Evolutionary conservation across 495 filamentous ascomycete species (phyloP), one percentile per base, ranked within the genome.

Genomic region (Cenococcum geophilum): DNA sequence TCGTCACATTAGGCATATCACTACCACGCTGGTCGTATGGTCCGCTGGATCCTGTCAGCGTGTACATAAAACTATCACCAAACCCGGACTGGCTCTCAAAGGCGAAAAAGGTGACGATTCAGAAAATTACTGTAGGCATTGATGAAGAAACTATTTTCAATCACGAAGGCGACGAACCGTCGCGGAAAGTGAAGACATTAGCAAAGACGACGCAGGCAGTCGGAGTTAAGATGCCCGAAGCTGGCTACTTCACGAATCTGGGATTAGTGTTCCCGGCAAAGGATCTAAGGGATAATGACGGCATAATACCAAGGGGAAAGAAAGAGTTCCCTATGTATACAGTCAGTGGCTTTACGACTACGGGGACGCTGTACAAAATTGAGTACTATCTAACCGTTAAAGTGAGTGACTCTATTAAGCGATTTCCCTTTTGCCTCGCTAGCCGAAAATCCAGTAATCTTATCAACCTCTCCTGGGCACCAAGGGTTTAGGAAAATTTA

Each of bases 101-200:
- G 71, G 92, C 95, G 47, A 87, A 84, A 68, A 90, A 87, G 71
- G 92, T 98, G 52, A 93, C 92, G 55, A 95, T 98, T 72, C 85
- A 88, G 68, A 91, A 92, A 72, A 91, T 98, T 57, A 95, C 91
- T 16, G 86, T 97, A 37, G 86, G 83, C 12, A 96, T 98, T 67
- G 93, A 97, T 67, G 93, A 98, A 73, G 91, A 97, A 72, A 95
- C 97, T 54, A 91, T 91, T 21, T 98, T 89, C 75, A 97, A 98
- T 66, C 93, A 93, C 40, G 92, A 97, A 69, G 93, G 93, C n/a
- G 93, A 97, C 67, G 93, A 97, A 72, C 91, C 92, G 49, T 89
- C 87, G 27, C 88, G 88, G 65, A 97, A 95, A 71, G 77, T 90
- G 71, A 97, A 93, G 72, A 85, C 84, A 22, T 75, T 98, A 65